phyloP scores from a whole-genome alignment of 345 rosid genomes.

The Aegle marmelos region DNA sequence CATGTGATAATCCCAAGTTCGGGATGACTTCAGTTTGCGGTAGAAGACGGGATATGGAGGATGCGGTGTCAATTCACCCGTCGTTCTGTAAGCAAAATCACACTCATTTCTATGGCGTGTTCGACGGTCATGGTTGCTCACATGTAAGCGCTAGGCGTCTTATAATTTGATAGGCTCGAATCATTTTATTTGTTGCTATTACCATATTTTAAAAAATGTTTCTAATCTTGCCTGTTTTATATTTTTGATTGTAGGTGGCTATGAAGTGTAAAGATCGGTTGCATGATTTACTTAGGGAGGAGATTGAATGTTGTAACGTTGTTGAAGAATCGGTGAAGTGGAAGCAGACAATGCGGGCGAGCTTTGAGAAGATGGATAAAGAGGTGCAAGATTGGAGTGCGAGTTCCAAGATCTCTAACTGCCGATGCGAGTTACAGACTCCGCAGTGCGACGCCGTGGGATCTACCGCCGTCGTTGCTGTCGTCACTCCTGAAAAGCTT shows the following conservation, averaged over 20 bases:
- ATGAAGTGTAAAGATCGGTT: conserved; percentile 56
- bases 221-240: too few relatives aligned
- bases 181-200: neutral
- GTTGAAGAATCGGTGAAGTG: conserved; percentile 35
- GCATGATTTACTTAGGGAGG: conserved; percentile 54
- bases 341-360: conserved; percentile 52
- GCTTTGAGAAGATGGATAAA: conserved; percentile 61
- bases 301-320: conserved; percentile 21
- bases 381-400: conserved; percentile 43
- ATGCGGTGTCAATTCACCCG: conserved; percentile 65
- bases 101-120: conserved; percentile 70
- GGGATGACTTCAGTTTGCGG: conserved; percentile 95
- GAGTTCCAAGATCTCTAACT: conserved; percentile 22
- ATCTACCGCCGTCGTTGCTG: conserved; percentile 76
- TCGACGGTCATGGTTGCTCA: conserved; percentile 99
- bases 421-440: conserved; percentile 72
- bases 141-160: conserved; percentile 44
- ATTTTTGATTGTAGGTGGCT: conserved; percentile 43
- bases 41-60: conserved; percentile 93
- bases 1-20: conserved; percentile 37
- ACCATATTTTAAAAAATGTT: too few relatives aligned
- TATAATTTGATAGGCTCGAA: neutral
- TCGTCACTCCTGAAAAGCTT: conserved; percentile 63
- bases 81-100: conserved; percentile 23
- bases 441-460: conserved; percentile 91